These are phyloP conservation scores for Paraleonurus japonicus DNA, from an alignment of 257 asterid genomes.

Conservation along the genomic window DNA sequence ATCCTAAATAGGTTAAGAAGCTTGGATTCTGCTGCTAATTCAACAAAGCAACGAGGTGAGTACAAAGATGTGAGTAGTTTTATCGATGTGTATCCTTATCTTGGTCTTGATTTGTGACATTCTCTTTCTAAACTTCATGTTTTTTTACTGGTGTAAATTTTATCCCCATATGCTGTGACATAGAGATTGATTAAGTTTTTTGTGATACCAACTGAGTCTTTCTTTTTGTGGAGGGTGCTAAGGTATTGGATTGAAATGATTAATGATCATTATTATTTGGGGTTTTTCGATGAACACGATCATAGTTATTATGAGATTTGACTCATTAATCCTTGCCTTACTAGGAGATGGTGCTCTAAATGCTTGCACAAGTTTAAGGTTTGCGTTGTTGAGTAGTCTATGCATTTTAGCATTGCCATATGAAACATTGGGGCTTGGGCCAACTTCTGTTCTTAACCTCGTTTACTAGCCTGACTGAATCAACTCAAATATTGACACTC, in stretches of 20 bases:
- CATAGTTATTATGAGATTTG: background rate
- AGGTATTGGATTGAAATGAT: background rate
- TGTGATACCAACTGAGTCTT: background rate
- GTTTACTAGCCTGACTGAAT: background rate
- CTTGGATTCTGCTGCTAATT: constrained; percentile 51
- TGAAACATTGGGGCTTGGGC: background rate
- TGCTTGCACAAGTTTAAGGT: background rate
- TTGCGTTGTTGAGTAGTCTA: background rate
- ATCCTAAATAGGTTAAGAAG: constrained; percentile 52
- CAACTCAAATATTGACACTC: background rate
- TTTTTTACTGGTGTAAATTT: background rate
- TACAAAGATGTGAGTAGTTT: constrained; percentile 9
- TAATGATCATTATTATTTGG: background rate
- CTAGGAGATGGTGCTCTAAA: background rate
- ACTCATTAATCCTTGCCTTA: background rate
- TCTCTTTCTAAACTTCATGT: background rate
- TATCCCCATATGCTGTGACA: background rate
- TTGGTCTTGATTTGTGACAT: background rate
- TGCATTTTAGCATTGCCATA: background rate
- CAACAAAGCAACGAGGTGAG: constrained; percentile 62
- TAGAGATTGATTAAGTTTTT: background rate
- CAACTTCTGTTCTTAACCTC: background rate
- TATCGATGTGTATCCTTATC: background rate
- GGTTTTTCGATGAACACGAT: background rate
- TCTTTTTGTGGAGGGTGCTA: too few species aligned